Percentiles rank a stretch among this genome's conserved stretches.
Evolutionary conservation across 257 asterid species (phyloP).

Genomic region (Scutellaria minor): DNA sequence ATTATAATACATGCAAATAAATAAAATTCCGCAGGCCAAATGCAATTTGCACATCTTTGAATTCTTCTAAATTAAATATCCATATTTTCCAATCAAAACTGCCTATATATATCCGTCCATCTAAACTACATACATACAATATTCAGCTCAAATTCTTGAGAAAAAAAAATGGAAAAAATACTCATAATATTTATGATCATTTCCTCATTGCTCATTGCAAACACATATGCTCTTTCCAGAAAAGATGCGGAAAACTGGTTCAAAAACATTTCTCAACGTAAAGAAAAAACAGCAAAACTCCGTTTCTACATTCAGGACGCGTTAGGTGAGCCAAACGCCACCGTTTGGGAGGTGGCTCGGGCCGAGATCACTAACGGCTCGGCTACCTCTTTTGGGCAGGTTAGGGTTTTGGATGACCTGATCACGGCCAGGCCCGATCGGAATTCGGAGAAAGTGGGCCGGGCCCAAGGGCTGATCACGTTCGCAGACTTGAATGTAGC

Average conservation of each 20-base stretch:
- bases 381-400: conserved; percentile 30
- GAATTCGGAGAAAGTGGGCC: conserved; percentile 34
- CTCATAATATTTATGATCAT: background rate
- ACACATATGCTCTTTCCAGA: background rate
- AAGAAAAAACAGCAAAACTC: conserved; percentile 22
- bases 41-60: conserved; percentile 26
- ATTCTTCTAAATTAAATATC: background rate
- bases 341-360: conserved; percentile 45
- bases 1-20: background rate
- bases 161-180: conserved; percentile 1
- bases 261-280: conserved; percentile 1
- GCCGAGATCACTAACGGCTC: conserved; percentile 24
- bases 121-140: no score
- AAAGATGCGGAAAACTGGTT: conserved; percentile 33
- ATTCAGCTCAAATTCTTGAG: background rate
- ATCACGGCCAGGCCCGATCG: conserved; percentile 33
- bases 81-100: background rate
- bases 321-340: conserved; percentile 35
- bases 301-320: conserved; percentile 39
- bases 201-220: conserved; percentile 1
- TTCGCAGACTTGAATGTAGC: conserved; percentile 27
- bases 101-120: background rate
- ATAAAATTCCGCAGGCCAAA: no score
- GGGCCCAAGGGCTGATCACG: conserved; percentile 38
- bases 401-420: conserved; percentile 40